Percentiles rank a stretch among this genome's conserved stretches.
phyloP scores from a whole-genome alignment of 768 basidiomycete genomes.

The Leucogyrophana mollusca region DNA sequence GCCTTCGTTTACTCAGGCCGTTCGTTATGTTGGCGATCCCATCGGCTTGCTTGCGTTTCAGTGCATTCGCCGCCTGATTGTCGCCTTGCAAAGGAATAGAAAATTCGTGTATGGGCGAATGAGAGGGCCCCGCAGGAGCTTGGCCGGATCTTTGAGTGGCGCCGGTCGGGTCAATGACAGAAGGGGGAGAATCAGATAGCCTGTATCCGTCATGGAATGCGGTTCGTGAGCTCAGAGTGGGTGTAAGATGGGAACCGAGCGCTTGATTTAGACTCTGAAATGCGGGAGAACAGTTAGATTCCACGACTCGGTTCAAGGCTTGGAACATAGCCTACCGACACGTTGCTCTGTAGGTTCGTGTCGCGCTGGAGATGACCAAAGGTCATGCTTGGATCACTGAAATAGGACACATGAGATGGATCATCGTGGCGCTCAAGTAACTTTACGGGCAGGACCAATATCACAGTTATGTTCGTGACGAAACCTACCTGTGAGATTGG shows the following conservation, averaged over 20 bases:
- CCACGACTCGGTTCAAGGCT: conserved; percentile 20
- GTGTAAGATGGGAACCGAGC: conserved; percentile 50
- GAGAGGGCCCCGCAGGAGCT: conserved; percentile 25
- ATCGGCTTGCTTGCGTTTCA: conserved; percentile 52
- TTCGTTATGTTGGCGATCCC: conserved; percentile 13
- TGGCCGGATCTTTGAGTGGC: conserved; percentile 21
- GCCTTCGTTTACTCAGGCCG: conserved; percentile 25
- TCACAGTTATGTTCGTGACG: too few species aligned
- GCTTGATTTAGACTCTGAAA: conserved; percentile 61
- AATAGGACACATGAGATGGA: conserved; percentile 18
- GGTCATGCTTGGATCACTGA: conserved; percentile 59
- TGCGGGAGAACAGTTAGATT: conserved; percentile 18
- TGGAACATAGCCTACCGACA: conserved; percentile 48
- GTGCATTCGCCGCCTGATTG: conserved; percentile 14
- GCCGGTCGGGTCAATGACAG: conserved; percentile 27
- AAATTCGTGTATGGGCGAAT: conserved; percentile 30
- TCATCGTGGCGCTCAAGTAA: conserved; percentile 6
- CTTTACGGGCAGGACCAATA: too few species aligned
- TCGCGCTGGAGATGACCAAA: conserved; percentile 63
- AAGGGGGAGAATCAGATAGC: conserved; percentile 30
- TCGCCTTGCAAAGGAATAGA: conserved; percentile 24
- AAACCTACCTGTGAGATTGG: conserved; percentile 32
- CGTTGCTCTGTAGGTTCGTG: conserved; percentile 46
- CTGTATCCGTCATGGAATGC: conserved; percentile 30
- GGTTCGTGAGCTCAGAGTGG: conserved; percentile 31